Percentiles rank a stretch among this genome's conserved stretches.
Evolutionary conservation across 257 asterid genomes (phyloP).

Genomic region (Petunia axillaris): DNA sequence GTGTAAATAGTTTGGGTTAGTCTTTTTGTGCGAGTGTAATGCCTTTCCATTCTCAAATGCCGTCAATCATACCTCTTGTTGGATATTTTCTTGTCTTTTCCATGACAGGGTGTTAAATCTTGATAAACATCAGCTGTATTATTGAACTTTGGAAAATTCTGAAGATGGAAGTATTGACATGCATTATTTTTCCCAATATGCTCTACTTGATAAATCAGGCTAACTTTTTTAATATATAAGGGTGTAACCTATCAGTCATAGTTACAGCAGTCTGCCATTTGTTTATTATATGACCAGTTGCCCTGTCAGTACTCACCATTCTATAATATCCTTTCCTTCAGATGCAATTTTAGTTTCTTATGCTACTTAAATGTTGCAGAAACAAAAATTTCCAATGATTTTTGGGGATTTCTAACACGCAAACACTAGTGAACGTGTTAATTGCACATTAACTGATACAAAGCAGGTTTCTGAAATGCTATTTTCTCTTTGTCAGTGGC

Average conservation of each 20-base stretch:
- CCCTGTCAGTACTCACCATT: background rate
- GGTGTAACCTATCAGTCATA: background rate
- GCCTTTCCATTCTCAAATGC: background rate
- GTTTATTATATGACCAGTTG: background rate
- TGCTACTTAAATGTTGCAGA: conserved; percentile 17
- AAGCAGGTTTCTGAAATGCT: background rate
- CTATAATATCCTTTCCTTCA: background rate
- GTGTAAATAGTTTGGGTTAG: background rate
- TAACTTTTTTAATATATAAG: background rate
- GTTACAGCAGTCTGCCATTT: background rate
- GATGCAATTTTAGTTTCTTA: background rate
- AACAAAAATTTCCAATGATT: conserved; percentile 29
- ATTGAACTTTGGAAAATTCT: background rate
- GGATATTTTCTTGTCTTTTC: background rate
- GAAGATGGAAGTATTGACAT: background rate
- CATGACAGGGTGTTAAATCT: background rate
- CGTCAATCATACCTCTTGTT: background rate
- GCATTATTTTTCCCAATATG: background rate
- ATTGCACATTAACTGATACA: background rate
- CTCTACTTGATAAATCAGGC: background rate
- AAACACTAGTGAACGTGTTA: conserved; percentile 15
- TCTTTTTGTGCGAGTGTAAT: background rate
- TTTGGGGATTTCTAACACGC: conserved; percentile 26
- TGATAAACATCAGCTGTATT: background rate
- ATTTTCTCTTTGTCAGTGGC: background rate